Evolutionary conservation across 352 stramenopile genomes (phyloP).

Genomic region (Globisporangium canariense): DNA sequence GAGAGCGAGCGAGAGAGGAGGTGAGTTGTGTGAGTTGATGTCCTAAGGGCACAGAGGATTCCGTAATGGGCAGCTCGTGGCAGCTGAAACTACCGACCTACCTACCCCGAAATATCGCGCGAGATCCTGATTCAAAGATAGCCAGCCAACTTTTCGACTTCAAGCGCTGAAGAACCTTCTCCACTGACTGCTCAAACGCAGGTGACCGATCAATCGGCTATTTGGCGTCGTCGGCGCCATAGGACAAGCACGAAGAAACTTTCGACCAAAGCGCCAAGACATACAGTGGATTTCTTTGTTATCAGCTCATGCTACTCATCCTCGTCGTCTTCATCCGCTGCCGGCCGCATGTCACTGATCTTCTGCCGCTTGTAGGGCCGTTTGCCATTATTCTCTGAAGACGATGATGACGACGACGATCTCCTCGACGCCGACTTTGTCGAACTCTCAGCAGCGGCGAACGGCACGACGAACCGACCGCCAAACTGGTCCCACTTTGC

Average conservation of each 20-base stretch:
- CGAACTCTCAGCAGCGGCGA: not conserved
- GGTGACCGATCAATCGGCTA: not conserved
- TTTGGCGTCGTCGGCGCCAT: not conserved
- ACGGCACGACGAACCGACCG: not conserved
- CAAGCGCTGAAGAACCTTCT: not conserved
- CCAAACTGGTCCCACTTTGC: constrained; percentile 3
- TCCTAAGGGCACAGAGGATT: not conserved
- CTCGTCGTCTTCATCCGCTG: not conserved
- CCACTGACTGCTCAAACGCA: not conserved
- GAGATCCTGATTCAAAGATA: not conserved
- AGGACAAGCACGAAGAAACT: too few relatives aligned
- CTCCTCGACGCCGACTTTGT: not conserved
- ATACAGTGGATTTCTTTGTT: not conserved
- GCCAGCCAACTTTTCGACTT: not conserved
- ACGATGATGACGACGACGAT: too few relatives aligned
- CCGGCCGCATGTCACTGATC: constrained; percentile 3
- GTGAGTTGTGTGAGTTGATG: not conserved
- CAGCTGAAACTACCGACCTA: not conserved
- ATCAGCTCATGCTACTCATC: not conserved
- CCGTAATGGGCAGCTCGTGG: not conserved
- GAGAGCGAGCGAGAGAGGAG: not conserved
- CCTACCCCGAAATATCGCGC: not conserved
- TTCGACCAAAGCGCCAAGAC: too few relatives aligned
- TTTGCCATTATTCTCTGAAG: not conserved
- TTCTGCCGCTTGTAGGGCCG: constrained; percentile 11